Percentiles rank a stretch among this genome's conserved stretches.
Conservation (phyloP, 2,329 filamentous ascomycete species). For the Pestalotiopsis fici region DNA sequence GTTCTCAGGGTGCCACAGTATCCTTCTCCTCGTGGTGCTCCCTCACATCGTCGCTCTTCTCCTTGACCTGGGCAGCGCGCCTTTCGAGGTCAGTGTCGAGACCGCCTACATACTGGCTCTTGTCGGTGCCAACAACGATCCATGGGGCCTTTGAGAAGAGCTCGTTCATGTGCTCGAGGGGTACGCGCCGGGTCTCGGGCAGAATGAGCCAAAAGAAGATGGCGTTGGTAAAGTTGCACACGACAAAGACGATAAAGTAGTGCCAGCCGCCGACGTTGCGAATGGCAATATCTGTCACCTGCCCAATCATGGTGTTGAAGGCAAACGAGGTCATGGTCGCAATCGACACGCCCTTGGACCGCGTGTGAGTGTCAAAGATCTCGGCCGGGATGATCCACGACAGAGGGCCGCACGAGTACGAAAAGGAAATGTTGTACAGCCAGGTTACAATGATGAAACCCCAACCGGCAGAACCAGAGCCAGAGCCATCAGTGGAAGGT, state of each 20-base stretch:
- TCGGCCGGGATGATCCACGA: constrained; percentile 63
- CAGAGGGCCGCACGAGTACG: constrained; percentile 69
- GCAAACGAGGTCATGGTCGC: constrained; percentile 74
- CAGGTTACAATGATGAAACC: constrained; percentile 78
- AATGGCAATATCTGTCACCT: constrained; percentile 46
- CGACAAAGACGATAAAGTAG: constrained; percentile 62
- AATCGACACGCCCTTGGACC: constrained; percentile 73
- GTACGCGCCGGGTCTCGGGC: constrained; percentile 63
- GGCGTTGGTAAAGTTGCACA: constrained; percentile 59
- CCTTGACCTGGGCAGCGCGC: constrained; percentile 55
- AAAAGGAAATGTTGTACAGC: constrained; percentile 81
- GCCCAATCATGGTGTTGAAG: constrained; percentile 62
- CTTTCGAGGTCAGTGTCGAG: constrained; percentile 56
- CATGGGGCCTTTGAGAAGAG: constrained; percentile 64
- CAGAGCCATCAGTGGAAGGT: constrained; percentile 50
- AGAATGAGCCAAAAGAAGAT: constrained; percentile 62
- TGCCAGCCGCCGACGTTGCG: constrained; percentile 47
- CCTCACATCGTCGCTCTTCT: constrained; percentile 39
- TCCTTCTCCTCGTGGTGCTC: constrained; percentile 5
- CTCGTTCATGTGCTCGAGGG: constrained; percentile 68
- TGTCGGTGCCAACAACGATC: constrained; percentile 60
- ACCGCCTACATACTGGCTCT: constrained; percentile 46
- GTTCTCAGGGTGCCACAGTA: background rate
- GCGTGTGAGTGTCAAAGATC: constrained; percentile 76
- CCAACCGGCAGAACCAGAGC: constrained; percentile 58